These are phyloP conservation scores for Euphrasia confusa DNA, from an alignment of 257 asterid species.

Conservation along the genomic window DNA sequence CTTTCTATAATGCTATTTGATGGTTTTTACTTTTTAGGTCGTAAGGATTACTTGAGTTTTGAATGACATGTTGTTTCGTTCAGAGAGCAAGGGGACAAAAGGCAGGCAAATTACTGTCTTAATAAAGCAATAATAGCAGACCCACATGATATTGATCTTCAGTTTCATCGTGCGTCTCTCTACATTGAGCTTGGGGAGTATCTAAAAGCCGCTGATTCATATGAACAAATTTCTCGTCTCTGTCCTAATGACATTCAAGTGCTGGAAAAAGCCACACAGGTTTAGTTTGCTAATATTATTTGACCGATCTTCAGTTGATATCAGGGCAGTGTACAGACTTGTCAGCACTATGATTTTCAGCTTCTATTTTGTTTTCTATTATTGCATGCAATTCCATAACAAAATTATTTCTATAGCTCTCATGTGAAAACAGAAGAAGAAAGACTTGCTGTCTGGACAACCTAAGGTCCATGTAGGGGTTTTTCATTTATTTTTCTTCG, in stretches of 20 bases:
- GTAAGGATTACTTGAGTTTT: conserved; percentile 16
- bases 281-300: conserved; percentile 18
- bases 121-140: conserved; percentile 74
- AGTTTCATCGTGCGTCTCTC: conserved; percentile 56
- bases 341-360: conserved; percentile 11
- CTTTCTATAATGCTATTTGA: too few relatives aligned
- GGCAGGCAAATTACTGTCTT: conserved; percentile 69
- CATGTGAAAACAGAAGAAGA: conserved; percentile 8
- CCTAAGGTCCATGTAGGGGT: background rate
- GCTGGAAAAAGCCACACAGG: conserved; percentile 55
- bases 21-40: too few relatives aligned
- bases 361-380: background rate
- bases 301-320: conserved; percentile 9
- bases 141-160: conserved; percentile 64
- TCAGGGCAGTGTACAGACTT: background rate
- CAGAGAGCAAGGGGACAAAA: conserved; percentile 61
- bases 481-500: background rate
- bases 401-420: background rate
- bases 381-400: conserved; percentile 13
- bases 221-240: conserved; percentile 59
- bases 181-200: conserved; percentile 59
- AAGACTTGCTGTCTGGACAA: conserved; percentile 2
- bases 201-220: conserved; percentile 70
- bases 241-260: conserved; percentile 50
- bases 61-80: conserved; percentile 14